Evolutionary conservation across 2,329 filamentous ascomycete genomes (phyloP), one percentile per base, ranked within the genome.

Genomic region (Colletotrichum gloeosporioides): DNA sequence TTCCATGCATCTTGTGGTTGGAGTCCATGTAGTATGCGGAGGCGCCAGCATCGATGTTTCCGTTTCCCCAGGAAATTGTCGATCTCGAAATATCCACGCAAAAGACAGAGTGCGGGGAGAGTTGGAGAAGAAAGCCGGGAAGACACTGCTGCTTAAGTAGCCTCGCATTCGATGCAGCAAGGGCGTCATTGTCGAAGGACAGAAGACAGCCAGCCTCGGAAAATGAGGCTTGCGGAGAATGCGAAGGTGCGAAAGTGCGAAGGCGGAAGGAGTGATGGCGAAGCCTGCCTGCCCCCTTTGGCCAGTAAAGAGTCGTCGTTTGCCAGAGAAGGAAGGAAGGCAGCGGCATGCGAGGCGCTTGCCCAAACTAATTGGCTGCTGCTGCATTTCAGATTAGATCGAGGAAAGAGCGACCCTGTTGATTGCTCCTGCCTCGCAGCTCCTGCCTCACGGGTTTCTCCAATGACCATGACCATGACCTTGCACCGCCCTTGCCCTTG

Each of bases 221-320:
- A 53, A 57, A 57, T 27, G 53, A 31, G 29, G 25, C 55, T n/a
- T 9, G 10, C 67, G 67, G 67, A 62, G 16, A 49, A 55, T 69
- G 55, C 55, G 67, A 61, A 69, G 29, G 67, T 69, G 67, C 55
- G 66, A 69, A 69, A 49, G 49, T 69, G 66, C 66, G 67, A 57
- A 25, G 39, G n/a, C 25, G 36, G 27, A 36, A 69, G 49, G 53
- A 55, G 53, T 49, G 12, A 69, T 25, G 18, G 59, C 59, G 27
- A 62, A n/a, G 12, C 27, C 18, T 18, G 25, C 25, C 22, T 27
- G 18, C 18, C 32, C 59, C 59, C n/a, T 31, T 32, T 22, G 27
- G 15, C 12, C 59, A 32, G n/a, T 62, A 1, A 53, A 53, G 44
- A 53, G 44, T 53, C 44, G 44, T 22, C n/a, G 10, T 53, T 22